Base-by-base conservation (phyloP, 495 filamentous ascomycete genomes). In the Cladorrhinum samala region DNA sequence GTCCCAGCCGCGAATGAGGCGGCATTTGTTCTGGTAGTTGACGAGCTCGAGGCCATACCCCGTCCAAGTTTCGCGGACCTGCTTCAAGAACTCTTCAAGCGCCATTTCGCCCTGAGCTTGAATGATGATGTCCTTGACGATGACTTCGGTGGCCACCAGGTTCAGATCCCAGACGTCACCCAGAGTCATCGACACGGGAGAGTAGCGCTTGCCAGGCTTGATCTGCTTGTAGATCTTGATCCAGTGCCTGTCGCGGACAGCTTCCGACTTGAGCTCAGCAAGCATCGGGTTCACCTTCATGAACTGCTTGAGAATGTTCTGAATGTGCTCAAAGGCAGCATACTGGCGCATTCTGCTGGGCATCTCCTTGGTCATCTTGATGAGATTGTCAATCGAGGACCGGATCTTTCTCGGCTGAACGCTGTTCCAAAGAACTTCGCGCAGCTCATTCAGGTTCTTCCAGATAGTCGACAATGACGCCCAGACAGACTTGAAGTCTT, bases 351-450 rank as follows among this genome's bases (percentile, higher is more conserved):
- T 99, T 41, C 93, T 84, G 68, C 89, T 95, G 0, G 93, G 93
- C 93, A 99, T 99, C 54, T 97, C 91, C 73, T 95, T 99, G 43
- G 91, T 96, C 86, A 95, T 93, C 72, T 95, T 95, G 64, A 96
- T 88, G 24, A 97, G 77, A 33, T 83, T 82, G 63, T 99, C 93
- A 45, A 99, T 82, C 14, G 88, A 85, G 52, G 87, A 80, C 24
- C 94, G 81, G 54, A 97, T 80, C 70, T 96, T 97, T 41, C 93
- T 79, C 1, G 93, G 90, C 61, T 96, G 87, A 2, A 97, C 85
- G 64, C 86, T 95, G 27, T 84, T 90, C 93, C 93, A 99, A 0
- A 91, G 81, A 20, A 78, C 86, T 56, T 97, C 94, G 13, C 88
- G 83, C 23, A 97, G 84, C 60, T 97, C 93, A 63, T 96, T 91